These are phyloP conservation scores for Botrytis pseudocinerea DNA, from an alignment of 2,329 filamentous ascomycete genomes.

Conservation along the genomic window DNA sequence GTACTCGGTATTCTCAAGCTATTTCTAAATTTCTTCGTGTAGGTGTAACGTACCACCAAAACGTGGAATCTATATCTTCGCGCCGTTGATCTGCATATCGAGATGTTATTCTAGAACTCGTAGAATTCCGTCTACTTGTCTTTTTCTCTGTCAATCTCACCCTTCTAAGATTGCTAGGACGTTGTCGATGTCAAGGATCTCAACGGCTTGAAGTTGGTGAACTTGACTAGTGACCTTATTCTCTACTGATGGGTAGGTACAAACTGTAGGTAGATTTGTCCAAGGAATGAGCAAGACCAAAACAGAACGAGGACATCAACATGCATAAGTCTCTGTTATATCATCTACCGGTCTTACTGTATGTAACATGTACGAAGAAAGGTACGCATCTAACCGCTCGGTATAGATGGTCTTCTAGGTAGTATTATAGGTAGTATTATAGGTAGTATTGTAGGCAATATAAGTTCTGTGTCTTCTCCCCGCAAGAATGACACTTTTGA, in stretches of 20 bases:
- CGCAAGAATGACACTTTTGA: neutral
- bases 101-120: neutral
- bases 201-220: neutral
- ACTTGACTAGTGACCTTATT: neutral
- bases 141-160: neutral
- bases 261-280: neutral
- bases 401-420: neutral
- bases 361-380: neutral
- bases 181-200: neutral
- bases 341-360: neutral
- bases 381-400: neutral
- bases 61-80: neutral
- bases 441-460: neutral
- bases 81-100: neutral
- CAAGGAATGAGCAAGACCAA: neutral
- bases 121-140: neutral
- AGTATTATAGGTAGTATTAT: too few relatives aligned
- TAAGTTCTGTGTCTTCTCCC: neutral
- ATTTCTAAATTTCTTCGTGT: neutral
- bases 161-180: neutral
- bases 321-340: neutral
- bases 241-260: neutral
- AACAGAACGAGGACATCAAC: neutral
- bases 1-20: neutral
- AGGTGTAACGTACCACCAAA: constrained; percentile 3